Evolutionary conservation across 2,329 filamentous ascomycete genomes (phyloP).

Genomic region (Colletotrichum sp.): DNA sequence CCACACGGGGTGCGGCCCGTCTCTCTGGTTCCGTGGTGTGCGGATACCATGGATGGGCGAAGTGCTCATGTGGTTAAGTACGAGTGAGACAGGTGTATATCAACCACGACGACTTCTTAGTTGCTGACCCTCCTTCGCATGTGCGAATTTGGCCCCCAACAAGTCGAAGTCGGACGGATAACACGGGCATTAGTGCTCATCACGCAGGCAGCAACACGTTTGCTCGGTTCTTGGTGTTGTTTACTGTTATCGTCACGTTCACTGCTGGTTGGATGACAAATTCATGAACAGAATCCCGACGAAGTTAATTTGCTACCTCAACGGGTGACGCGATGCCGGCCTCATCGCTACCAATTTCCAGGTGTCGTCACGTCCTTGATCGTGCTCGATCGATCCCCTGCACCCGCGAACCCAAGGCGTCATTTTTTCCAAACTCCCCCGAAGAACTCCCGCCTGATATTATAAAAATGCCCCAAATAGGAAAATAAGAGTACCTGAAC

Average conservation of each 20-base stretch:
- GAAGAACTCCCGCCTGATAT: not conserved
- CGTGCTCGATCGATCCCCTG: constrained; percentile 22
- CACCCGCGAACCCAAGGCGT: constrained; percentile 20
- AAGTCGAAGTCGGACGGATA: not conserved
- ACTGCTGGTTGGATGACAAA: not conserved
- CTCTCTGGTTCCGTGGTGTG: not conserved
- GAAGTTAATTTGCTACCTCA: constrained; percentile 15
- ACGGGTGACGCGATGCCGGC: constrained; percentile 20
- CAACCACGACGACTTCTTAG: constrained; percentile 2
- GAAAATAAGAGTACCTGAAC: not conserved
- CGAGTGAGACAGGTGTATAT: constrained; percentile 1
- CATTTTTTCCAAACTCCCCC: not conserved
- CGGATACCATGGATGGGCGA: not conserved
- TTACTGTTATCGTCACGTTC: not conserved
- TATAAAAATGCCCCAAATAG: not conserved
- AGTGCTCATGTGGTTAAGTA: constrained; percentile 1
- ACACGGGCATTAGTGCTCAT: not conserved
- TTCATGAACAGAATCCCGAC: not conserved
- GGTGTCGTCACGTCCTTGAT: constrained; percentile 23
- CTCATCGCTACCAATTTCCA: constrained; percentile 19
- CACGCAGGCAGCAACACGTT: not conserved
- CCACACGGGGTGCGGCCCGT: constrained; percentile 16
- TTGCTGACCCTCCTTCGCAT: constrained; percentile 1
- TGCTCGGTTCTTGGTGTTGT: not conserved
- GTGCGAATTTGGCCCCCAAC: constrained; percentile 2